phyloP scores from a whole-genome alignment of 2,329 filamentous ascomycete species.

The Calonectria hongkongensis region DNA sequence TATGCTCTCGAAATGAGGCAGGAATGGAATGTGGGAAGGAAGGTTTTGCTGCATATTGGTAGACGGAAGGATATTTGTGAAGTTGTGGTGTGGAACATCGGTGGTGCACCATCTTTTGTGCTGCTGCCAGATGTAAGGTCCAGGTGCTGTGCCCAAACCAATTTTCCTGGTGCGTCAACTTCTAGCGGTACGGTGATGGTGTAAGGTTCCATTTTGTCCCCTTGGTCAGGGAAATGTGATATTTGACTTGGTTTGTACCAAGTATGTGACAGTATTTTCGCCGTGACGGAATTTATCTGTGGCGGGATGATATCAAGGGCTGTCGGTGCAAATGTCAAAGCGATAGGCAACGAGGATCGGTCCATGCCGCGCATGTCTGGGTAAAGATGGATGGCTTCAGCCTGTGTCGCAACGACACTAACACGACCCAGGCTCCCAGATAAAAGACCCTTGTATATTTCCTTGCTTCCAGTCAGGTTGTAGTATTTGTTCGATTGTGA shows the following conservation, averaged over 20 bases:
- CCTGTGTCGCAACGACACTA: background rate
- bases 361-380: conserved; percentile 2
- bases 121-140: background rate
- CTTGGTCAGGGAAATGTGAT: background rate
- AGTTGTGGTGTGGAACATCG: conserved; percentile 9
- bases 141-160: background rate
- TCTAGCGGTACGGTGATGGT: background rate
- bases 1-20: conserved; percentile 14
- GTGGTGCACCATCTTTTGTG: background rate
- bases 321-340: background rate
- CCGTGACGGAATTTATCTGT: conserved; percentile 1
- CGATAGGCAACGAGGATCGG: background rate
- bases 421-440: background rate
- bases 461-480: background rate
- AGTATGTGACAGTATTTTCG: background rate
- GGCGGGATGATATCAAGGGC: conserved; percentile 7
- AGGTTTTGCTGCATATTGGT: background rate
- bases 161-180: background rate
- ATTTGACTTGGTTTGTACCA: background rate
- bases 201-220: background rate
- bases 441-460: background rate
- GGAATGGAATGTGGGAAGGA: conserved; percentile 16
- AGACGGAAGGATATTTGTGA: conserved; percentile 16
- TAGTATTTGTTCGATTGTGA: background rate
- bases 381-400: background rate